Evolutionary conservation across 2,329 filamentous ascomycete species (phyloP), one percentile per base, ranked within the genome.

Genomic region (Mollisia scopiformis): DNA sequence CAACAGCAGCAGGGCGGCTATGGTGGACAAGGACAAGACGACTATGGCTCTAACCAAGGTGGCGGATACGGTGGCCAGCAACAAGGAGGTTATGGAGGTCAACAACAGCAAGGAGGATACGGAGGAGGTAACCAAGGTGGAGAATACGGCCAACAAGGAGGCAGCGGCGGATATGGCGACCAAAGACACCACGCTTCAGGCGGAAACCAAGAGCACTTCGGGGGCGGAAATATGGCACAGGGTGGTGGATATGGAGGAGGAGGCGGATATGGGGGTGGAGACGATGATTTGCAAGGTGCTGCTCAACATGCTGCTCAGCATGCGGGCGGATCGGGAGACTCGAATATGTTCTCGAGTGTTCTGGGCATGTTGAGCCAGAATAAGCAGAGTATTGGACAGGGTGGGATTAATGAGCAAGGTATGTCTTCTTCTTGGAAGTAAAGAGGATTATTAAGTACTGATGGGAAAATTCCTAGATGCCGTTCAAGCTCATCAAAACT

Each of bases 401-500:
- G 84, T 57, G 79, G 84, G 33, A 72, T 90, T 19, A 83, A 90
- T 67, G 86, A 90, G 73, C 74, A 85, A 54, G 79, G 71, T 71
- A 64, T 7, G 62, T 57, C 13, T 27, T 56, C 14, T 58, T 13
- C 43, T 41, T 35, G 8, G 19, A 14, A 25, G 41, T 25, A 25
- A 3, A 46, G 21, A 25, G 41, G 27, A 51, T 11, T 19, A 10
- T 4, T 21, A 43, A 13, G 23, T 19, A 55, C 50, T 55, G 37
- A 60, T 53, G n/a, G 50, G 19, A 33, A 46, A 5, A 2, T 37
- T 25, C 28, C 61, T 67, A 85, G 84, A 91, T 62, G 89, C 90
- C 19, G 84, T 94, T 23, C 80, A 84, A 68, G 85, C 90, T 67
- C 92, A 97, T 79, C 84, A 93, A 78, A 83, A 89, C 61, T 85